Evolutionary conservation across 306 rosid species (phyloP).

Genomic region (Mucuna pruriens): DNA sequence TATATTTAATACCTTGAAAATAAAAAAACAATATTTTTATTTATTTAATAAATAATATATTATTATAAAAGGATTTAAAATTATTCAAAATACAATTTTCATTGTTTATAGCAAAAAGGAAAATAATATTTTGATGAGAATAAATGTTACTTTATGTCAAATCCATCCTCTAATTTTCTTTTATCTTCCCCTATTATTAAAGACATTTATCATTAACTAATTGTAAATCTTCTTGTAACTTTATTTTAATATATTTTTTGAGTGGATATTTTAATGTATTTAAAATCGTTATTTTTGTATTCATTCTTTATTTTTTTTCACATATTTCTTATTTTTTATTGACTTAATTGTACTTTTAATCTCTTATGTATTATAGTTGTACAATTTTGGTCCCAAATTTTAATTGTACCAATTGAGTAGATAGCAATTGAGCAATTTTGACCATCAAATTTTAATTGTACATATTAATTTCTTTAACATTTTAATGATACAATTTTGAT

Average conservation of each 20-base stretch:
- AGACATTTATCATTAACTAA: background rate
- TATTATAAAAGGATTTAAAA: background rate
- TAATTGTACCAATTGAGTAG: too few species aligned
- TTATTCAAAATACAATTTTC: background rate
- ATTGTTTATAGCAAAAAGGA: background rate
- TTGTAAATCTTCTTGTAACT: background rate
- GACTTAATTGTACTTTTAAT: too few species aligned
- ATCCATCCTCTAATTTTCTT: background rate
- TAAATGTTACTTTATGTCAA: background rate
- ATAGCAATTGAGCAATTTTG: too few species aligned
- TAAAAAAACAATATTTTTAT: too few species aligned
- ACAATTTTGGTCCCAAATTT: too few species aligned
- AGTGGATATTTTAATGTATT: background rate
- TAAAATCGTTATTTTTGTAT: background rate
- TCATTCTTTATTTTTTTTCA: background rate
- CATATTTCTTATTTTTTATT: background rate
- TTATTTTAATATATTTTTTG: background rate
- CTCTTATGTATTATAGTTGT: too few species aligned
- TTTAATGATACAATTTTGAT: too few species aligned
- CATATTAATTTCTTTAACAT: too few species aligned
- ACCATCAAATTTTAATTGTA: too few species aligned
- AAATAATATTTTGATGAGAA: constrained; percentile 6
- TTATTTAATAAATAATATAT: background rate
- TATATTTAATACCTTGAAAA: too few species aligned
- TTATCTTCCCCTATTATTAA: background rate